Conservation (phyloP, 805 yeast species). For the Isabelozyma rhagii region DNA sequence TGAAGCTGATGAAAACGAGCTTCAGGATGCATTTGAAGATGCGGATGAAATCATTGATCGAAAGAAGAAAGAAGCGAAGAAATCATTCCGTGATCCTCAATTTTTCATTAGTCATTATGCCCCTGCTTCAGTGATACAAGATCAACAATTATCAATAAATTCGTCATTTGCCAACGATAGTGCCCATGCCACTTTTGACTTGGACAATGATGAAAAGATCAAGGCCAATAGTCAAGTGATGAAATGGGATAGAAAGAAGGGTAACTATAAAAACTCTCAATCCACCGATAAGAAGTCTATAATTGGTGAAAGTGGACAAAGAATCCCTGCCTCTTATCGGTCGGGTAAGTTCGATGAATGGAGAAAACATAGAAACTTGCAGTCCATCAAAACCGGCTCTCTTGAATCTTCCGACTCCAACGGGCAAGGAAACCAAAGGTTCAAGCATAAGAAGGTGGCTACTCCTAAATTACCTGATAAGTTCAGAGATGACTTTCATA, state of each 20-base stretch:
- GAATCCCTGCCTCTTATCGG: conserved; percentile 85
- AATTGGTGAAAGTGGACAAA: conserved; percentile 91
- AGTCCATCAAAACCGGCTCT: conserved; percentile 54
- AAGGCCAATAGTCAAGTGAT: conserved; percentile 68
- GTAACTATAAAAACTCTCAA: conserved; percentile 78
- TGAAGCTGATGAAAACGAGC: conserved; percentile 43
- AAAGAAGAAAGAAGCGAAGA: conserved; percentile 31
- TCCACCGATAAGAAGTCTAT: conserved; percentile 84
- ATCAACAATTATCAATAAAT: conserved; percentile 59
- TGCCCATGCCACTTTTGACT: conserved; percentile 79
- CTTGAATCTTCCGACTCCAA: conserved; percentile 37
- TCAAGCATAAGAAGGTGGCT: conserved; percentile 66
- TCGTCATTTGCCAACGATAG: conserved; percentile 80
- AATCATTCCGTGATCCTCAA: conserved; percentile 69
- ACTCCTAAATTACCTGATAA: conserved; percentile 94
- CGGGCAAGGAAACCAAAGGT: conserved; percentile 38
- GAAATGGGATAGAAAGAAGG: conserved; percentile 92
- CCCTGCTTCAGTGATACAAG: conserved; percentile 74
- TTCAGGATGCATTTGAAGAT: conserved; percentile 49
- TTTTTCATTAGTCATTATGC: conserved; percentile 89
- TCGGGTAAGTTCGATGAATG: conserved; percentile 92
- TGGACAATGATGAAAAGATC: conserved; percentile 72
- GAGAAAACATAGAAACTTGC: conserved; percentile 68
- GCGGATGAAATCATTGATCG: conserved; percentile 40
- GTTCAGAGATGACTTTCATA: conserved; percentile 79